Percentiles rank a stretch among this genome's conserved stretches.
Conservation (phyloP, 1,284 basidiomycete genomes). For the Moniliella sp. region DNA sequence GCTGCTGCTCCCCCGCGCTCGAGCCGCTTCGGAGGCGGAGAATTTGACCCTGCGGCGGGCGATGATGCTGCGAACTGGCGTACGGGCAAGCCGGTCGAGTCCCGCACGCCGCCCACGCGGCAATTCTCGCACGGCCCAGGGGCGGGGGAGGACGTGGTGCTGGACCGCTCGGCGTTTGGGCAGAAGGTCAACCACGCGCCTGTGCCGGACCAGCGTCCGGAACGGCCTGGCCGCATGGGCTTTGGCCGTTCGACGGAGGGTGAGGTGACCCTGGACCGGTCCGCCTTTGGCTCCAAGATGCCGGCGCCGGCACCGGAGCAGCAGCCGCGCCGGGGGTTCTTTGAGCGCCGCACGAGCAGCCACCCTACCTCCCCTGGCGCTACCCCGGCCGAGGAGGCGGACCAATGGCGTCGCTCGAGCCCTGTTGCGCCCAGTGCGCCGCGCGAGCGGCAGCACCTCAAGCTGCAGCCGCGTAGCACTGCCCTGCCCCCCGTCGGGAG, state of each 20-base stretch:
- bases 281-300: background rate
- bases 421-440: background rate
- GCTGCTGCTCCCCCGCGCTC: conserved; percentile 6
- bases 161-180: conserved; percentile 9
- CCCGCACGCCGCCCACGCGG: background rate
- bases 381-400: background rate
- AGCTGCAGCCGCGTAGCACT: too few species aligned
- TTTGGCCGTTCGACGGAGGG: conserved; percentile 9
- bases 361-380: background rate
- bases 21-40: conserved; percentile 1
- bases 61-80: conserved; percentile 27
- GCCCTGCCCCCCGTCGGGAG: too few species aligned
- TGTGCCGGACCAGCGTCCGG: too few species aligned
- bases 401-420: background rate
- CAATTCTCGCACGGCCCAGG: background rate
- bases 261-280: background rate
- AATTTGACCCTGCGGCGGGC: conserved; percentile 13
- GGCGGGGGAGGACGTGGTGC: background rate
- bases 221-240: conserved; percentile 22
- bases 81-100: conserved; percentile 25
- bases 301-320: background rate
- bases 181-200: conserved; percentile 18
- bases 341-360: background rate
- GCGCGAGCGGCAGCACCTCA: too few species aligned
- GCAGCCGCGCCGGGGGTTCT: too few species aligned